Percentiles rank a stretch among this genome's conserved stretches.
phyloP scores from a whole-genome alignment of 2,329 filamentous ascomycete species.

The Tolypocladium tropicale region DNA sequence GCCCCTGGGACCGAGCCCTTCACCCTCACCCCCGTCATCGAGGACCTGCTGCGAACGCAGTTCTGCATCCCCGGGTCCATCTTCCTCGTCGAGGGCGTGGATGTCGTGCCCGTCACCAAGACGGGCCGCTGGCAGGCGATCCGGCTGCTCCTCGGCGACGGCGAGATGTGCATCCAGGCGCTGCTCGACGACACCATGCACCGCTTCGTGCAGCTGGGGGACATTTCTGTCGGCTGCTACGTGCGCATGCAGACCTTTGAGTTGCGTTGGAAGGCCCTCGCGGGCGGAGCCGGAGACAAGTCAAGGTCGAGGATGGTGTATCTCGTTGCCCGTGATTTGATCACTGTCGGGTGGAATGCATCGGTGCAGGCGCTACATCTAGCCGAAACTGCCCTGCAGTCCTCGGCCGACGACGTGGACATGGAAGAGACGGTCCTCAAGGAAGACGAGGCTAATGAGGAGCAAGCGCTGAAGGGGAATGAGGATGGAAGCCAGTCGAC shows the following conservation, averaged over 20 bases:
- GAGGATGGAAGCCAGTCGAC: not conserved
- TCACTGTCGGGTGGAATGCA: slow-evolving; percentile 38
- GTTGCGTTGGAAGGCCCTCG: slow-evolving; percentile 16
- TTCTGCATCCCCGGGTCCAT: slow-evolving; percentile 36
- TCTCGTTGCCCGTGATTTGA: slow-evolving; percentile 33
- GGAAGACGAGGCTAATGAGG: not conserved
- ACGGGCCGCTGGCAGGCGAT: slow-evolving; percentile 31
- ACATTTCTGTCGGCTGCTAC: slow-evolving; percentile 37
- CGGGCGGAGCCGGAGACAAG: not conserved
- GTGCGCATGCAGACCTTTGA: slow-evolving; percentile 34
- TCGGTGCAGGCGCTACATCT: slow-evolving; percentile 18
- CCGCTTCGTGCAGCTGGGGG: slow-evolving; percentile 32
- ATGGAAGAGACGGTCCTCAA: not conserved
- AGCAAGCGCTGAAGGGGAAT: not conserved
- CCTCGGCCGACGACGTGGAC: not conserved
- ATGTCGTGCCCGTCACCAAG: slow-evolving; percentile 22
- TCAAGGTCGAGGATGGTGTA: slow-evolving; percentile 25
- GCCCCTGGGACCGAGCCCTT: slow-evolving; percentile 13
- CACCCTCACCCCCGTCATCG: slow-evolving; percentile 29
- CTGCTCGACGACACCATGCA: slow-evolving; percentile 36
- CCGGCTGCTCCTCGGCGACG: slow-evolving; percentile 41
- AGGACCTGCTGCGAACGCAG: slow-evolving; percentile 36
- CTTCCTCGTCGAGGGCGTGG: slow-evolving; percentile 39
- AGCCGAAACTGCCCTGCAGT: not conserved
- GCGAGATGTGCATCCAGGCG: slow-evolving; percentile 43